phyloP scores from a whole-genome alignment of 169 alveolate genomes.

The Cryptosporidium ubiquitum region DNA sequence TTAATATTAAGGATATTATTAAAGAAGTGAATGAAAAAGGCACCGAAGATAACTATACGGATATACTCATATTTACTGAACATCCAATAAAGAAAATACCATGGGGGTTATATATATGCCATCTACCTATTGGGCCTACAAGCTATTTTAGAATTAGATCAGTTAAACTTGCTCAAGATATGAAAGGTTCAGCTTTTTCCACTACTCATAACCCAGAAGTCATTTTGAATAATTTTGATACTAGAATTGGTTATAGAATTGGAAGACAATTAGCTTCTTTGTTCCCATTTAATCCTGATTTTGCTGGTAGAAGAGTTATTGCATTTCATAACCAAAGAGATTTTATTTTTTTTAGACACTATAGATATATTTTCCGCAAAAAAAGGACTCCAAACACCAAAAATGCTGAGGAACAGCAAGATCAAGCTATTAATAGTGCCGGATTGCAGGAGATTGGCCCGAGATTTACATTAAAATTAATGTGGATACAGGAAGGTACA shows the following conservation, averaged over 20 bases:
- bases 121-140: constrained; percentile 95
- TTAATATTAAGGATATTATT: constrained; percentile 81
- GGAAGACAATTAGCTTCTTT: constrained; percentile 96
- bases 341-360: constrained; percentile 98
- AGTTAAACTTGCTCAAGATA: constrained; percentile 86
- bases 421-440: constrained; percentile 86
- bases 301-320: constrained; percentile 95
- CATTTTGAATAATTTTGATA: constrained; percentile 94
- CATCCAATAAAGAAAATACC: constrained; percentile 91
- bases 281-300: constrained; percentile 95
- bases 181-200: constrained; percentile 88
- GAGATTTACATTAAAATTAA: constrained; percentile 95
- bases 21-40: constrained; percentile 88
- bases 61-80: constrained; percentile 83
- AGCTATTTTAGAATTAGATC: constrained; percentile 90
- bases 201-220: constrained; percentile 95
- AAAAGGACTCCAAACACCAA: not conserved
- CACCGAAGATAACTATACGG: constrained; percentile 87
- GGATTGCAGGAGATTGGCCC: constrained; percentile 98
- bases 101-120: constrained; percentile 86
- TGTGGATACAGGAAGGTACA: constrained; percentile 92
- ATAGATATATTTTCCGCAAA: constrained; percentile 89
- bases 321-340: constrained; percentile 99
- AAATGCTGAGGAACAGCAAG: constrained; percentile 47
- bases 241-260: constrained; percentile 96